Conservation (phyloP, 2,329 filamentous ascomycete species). For the Cladosporium sp. region DNA sequence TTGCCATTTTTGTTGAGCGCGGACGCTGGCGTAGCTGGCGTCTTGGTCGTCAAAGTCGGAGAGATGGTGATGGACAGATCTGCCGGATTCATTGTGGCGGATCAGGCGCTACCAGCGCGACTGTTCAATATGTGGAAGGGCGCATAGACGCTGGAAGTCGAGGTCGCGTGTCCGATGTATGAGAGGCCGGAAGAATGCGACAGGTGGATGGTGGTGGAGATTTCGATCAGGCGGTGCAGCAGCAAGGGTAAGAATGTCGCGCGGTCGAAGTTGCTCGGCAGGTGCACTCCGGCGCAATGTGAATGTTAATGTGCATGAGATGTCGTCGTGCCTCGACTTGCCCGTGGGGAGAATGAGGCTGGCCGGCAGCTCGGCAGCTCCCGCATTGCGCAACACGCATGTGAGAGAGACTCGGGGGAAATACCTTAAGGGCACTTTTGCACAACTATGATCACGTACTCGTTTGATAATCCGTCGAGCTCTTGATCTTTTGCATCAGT, state of each 20-base stretch:
- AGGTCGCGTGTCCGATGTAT: not conserved
- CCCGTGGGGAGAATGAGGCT: not conserved
- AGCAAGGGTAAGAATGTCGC: not conserved
- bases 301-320: not conserved
- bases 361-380: no score
- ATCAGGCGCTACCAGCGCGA: constrained; percentile 2
- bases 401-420: no score
- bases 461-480: no score
- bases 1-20: constrained; percentile 42
- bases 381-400: no score
- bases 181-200: not conserved
- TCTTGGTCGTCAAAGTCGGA: constrained; percentile 26
- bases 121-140: not conserved
- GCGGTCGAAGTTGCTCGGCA: not conserved
- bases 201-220: not conserved
- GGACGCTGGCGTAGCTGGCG: constrained; percentile 19
- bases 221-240: not conserved
- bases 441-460: no score
- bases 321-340: not conserved
- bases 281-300: not conserved
- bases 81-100: constrained; percentile 31
- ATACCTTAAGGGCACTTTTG: no score
- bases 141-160: not conserved
- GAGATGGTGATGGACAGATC: constrained; percentile 26
- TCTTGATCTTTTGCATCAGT: no score